Evolutionary conservation across 192 early-diverging fungal species (phyloP).

Genomic region (Rhizophlyctis rosea): DNA sequence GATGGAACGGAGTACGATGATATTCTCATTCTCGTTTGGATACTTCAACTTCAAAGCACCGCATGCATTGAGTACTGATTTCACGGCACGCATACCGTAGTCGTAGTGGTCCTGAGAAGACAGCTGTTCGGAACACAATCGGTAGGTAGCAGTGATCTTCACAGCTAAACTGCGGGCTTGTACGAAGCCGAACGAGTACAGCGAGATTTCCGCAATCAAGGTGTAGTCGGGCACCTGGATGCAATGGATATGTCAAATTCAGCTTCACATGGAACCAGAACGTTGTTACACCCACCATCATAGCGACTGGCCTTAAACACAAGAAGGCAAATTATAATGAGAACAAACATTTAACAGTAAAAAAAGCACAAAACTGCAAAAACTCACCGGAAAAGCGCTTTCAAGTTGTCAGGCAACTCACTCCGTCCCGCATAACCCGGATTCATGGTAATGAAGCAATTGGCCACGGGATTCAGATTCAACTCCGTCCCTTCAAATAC

Average conservation of each 20-base stretch:
- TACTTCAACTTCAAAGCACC: conserved; percentile 61
- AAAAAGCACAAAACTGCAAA: not conserved
- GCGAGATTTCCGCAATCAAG: conserved; percentile 60
- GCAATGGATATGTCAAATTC: conserved; percentile 9
- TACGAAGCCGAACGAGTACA: conserved; percentile 63
- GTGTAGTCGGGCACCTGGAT: conserved; percentile 59
- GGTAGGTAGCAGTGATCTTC: conserved; percentile 59
- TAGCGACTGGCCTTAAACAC: conserved; percentile 48
- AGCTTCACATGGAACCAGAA: conserved; percentile 10
- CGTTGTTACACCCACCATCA: conserved; percentile 41
- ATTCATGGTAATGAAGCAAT: conserved; percentile 66
- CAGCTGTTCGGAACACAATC: conserved; percentile 59
- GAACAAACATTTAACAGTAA: too few species aligned
- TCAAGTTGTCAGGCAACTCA: conserved; percentile 63
- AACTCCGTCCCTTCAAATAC: conserved; percentile 59
- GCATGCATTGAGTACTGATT: conserved; percentile 53
- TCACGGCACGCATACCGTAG: conserved; percentile 63
- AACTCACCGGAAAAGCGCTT: conserved; percentile 52
- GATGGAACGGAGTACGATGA: conserved; percentile 55
- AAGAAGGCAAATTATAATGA: too few species aligned
- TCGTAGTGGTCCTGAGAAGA: conserved; percentile 64
- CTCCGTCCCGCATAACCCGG: conserved; percentile 60
- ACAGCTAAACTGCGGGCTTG: conserved; percentile 50
- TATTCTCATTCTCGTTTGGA: conserved; percentile 57
- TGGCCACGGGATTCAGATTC: conserved; percentile 49